Evolutionary conservation across 176 grass and related monocot genomes (phyloP).

Genomic region (Triticum dicoccoides): DNA sequence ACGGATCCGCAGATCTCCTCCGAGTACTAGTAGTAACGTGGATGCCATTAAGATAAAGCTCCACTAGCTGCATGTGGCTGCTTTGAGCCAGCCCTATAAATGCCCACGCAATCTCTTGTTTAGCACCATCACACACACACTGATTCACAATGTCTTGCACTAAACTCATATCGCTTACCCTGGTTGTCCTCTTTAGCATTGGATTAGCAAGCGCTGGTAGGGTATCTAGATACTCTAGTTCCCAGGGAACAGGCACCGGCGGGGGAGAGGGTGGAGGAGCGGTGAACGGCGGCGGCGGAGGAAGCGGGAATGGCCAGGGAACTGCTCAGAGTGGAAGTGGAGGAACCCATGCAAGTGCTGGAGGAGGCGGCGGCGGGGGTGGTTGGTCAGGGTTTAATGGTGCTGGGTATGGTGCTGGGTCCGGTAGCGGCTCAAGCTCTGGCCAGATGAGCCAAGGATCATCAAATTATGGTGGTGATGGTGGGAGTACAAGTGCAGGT

Average conservation of each 20-base stretch:
- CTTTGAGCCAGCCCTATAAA: neutral
- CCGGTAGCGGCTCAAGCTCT: neutral
- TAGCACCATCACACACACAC: neutral
- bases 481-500: neutral
- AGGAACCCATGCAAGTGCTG: neutral
- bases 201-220: constrained; percentile 24
- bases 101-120: neutral
- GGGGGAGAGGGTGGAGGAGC: neutral
- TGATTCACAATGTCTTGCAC: constrained; percentile 22
- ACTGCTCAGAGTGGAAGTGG: neutral
- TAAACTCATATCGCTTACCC: constrained; percentile 26
- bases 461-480: neutral
- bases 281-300: neutral
- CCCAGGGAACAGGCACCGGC: constrained; percentile 13
- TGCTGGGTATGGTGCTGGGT: neutral
- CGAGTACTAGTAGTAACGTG: neutral
- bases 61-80: neutral
- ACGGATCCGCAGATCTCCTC: neutral
- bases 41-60: neutral
- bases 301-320: neutral
- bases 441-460: neutral
- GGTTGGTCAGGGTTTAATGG: neutral
- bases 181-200: constrained; percentile 38
- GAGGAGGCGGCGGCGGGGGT: neutral
- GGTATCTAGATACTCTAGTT: constrained; percentile 29